Conservation (phyloP, 1,284 basidiomycete species). For the Ceratobasidium sp. region DNA sequence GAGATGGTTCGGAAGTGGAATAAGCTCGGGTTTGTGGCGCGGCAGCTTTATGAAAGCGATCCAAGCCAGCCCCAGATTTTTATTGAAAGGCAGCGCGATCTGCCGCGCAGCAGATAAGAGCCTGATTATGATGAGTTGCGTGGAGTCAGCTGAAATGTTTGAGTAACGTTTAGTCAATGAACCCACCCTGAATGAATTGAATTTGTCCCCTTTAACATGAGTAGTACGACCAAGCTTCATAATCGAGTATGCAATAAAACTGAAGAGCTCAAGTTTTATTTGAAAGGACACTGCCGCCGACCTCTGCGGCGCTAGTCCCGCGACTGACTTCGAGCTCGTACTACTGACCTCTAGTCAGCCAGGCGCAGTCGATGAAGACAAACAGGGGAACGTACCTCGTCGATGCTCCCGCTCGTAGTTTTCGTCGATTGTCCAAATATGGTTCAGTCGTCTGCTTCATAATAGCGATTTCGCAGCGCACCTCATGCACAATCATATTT, state of each 20-base stretch:
- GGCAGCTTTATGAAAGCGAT: slow-evolving; percentile 3
- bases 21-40: slow-evolving; percentile 38
- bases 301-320: slow-evolving; percentile 88
- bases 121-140: too few relatives aligned
- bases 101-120: not conserved
- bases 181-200: too few relatives aligned
- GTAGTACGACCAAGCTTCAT: too few relatives aligned
- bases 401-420: slow-evolving; percentile 78
- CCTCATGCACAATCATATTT: too few relatives aligned
- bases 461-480: too few relatives aligned
- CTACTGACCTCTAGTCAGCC: slow-evolving; percentile 59
- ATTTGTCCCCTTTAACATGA: too few relatives aligned
- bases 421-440: slow-evolving; percentile 96
- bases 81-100: slow-evolving; percentile 1
- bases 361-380: slow-evolving; percentile 6
- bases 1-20: slow-evolving; percentile 44
- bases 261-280: slow-evolving; percentile 96
- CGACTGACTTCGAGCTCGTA: slow-evolving; percentile 90
- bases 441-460: slow-evolving; percentile 94
- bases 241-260: slow-evolving; percentile 63
- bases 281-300: slow-evolving; percentile 95
- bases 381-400: slow-evolving; percentile 72
- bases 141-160: too few relatives aligned
- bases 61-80: not conserved
- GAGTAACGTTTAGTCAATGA: too few relatives aligned